Evolutionary conservation across 768 basidiomycete genomes (phyloP), one percentile per base, ranked within the genome.

Genomic region (Termitomyces sp.): DNA sequence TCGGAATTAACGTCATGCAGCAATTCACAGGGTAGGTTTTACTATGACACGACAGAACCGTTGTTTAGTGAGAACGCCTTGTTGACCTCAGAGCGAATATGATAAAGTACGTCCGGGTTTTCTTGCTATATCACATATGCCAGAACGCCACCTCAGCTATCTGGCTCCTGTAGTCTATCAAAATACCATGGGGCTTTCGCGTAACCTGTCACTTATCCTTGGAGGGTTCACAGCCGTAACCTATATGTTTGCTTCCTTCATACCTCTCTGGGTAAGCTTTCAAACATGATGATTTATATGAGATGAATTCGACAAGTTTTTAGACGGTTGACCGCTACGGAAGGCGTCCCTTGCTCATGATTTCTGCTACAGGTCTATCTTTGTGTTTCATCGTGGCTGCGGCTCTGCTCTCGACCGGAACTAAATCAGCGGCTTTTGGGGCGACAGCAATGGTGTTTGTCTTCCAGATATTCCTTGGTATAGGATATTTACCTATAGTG

Each of bases 1-100:
- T 76, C n/a, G 74, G 70, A 2, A 55, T 76, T 18, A 75, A 76
- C 51, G 68, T 76, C 27, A 76, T 76, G 75, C 75, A 77, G 54
- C 76, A 77, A 61, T 75, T 77, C 39, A 77, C 74, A n/a, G 75
- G 75, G 73, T 73, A 39, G n/a, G 41, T 15, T 9, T 6, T 42
- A 24, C 11, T 42, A 18, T 27, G 15, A 18, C 4, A 31, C 2
- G 34, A 36, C 11, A 27, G 39, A 11, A 4, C 4, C 11, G n/a
- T 13, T 11, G n/a, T 49, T 31, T 2, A 24, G 22, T 27, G 33
- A 60, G 11, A 50, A 22, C 16, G 33, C 12, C 13, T 34, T 57
- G 33, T 4, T 15, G 30, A 7, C 27, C 12, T 3, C 20, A 74
- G 73, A 16, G 65, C 74, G 13, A 76, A 75, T 54, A 75, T 75